Percentiles rank a stretch among this genome's conserved stretches.
Conservation (phyloP, 805 yeast genomes). For the Metschnikowia hibisci region DNA sequence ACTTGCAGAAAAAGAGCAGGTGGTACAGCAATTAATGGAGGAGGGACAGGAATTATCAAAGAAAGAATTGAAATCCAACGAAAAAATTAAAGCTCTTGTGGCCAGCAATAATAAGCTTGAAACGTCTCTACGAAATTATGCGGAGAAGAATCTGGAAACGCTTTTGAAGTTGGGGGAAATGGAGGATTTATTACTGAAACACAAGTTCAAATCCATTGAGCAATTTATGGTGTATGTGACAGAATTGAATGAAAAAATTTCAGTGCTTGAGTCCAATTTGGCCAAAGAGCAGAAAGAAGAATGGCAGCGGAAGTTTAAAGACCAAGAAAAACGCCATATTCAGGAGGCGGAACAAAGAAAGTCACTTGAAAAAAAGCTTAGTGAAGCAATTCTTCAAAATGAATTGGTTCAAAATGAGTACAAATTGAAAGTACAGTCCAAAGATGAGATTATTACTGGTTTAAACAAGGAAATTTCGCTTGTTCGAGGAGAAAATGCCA, state of each 20-base stretch:
- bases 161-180: constrained; percentile 37
- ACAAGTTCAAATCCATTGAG: constrained; percentile 27
- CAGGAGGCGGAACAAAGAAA: constrained; percentile 22
- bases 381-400: constrained; percentile 30
- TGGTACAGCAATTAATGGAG: constrained; percentile 59
- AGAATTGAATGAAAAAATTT: constrained; percentile 13
- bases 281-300: constrained; percentile 18
- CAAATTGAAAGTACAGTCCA: constrained; percentile 33
- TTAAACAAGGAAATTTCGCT: constrained; percentile 28
- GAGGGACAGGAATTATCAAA: constrained; percentile 75
- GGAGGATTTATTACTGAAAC: constrained; percentile 27
- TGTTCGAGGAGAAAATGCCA: constrained; percentile 31
- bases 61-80: constrained; percentile 66
- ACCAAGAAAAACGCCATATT: constrained; percentile 22
- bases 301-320: constrained; percentile 26
- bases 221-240: constrained; percentile 24
- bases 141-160: constrained; percentile 29
- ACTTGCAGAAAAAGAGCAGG: constrained; percentile 50
- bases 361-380: constrained; percentile 20
- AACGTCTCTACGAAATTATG: constrained; percentile 24
- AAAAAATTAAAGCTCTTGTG: constrained; percentile 60
- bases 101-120: constrained; percentile 29
- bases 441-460: constrained; percentile 29
- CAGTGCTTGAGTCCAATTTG: constrained; percentile 16
- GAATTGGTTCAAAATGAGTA: constrained; percentile 23